Conservation (phyloP, 192 early-diverging fungal genomes). For the Coemansia guatemalensis region DNA sequence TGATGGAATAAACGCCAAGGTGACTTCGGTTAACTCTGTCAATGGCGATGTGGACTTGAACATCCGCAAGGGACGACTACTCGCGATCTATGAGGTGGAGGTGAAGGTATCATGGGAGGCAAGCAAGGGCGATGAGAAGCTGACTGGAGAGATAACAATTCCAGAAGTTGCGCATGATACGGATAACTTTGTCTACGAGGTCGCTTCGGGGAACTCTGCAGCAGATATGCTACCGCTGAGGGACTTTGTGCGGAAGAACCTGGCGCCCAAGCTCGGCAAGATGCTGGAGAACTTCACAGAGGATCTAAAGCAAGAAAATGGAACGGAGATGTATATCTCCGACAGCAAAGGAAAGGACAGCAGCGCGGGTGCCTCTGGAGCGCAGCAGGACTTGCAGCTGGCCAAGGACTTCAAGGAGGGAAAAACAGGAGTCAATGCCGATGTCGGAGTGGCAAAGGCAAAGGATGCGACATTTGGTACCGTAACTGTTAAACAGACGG, state of each 20-base stretch:
- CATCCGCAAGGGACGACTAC: constrained; percentile 94
- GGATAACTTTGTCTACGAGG: constrained; percentile 75
- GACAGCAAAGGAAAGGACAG: constrained; percentile 18
- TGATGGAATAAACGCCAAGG: constrained; percentile 58
- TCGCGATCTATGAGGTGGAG: constrained; percentile 89
- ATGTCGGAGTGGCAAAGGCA: constrained; percentile 22
- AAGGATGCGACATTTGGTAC: constrained; percentile 53
- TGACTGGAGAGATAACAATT: constrained; percentile 74
- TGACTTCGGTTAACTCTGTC: constrained; percentile 59
- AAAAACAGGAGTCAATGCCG: constrained; percentile 6
- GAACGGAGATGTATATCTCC: constrained; percentile 82
- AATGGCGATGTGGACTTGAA: constrained; percentile 91
- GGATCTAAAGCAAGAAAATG: constrained; percentile 74
- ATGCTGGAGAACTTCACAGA: constrained; percentile 64
- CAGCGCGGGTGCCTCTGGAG: constrained; percentile 8
- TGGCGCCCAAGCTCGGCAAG: constrained; percentile 62
- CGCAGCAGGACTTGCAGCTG: constrained; percentile 5
- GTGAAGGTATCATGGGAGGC: constrained; percentile 72
- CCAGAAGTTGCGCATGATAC: constrained; percentile 93
- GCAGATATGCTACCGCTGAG: constrained; percentile 53
- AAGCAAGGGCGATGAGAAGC: constrained; percentile 31
- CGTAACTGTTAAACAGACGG: constrained; percentile 65
- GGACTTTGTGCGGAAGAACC: constrained; percentile 66
- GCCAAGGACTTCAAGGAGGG: constrained; percentile 29
- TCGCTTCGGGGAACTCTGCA: constrained; percentile 51